A percentile compares a stretch with the other conserved stretches of the same genome.
phyloP scores from a whole-genome alignment of 805 yeast species.

The Phaffomyces antillensis region DNA sequence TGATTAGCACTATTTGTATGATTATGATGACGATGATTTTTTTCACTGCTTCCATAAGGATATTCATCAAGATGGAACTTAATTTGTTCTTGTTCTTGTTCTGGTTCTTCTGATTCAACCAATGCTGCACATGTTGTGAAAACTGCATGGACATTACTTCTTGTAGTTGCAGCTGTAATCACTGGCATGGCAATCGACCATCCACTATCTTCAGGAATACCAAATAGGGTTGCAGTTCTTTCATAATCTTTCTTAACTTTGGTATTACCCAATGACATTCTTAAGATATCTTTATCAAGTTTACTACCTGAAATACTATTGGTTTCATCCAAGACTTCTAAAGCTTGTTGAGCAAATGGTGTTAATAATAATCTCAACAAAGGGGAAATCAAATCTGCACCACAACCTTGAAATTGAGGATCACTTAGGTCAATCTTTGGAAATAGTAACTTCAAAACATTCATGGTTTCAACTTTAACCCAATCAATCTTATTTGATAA shows the following conservation, averaged over 20 bases:
- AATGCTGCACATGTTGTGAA: slow-evolving; percentile 67
- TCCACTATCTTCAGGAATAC: slow-evolving; percentile 91
- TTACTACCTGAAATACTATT: slow-evolving; percentile 82
- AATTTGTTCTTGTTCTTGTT: slow-evolving; percentile 29
- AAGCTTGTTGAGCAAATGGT: slow-evolving; percentile 81
- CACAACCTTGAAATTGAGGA: slow-evolving; percentile 80
- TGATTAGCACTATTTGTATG: slow-evolving; percentile 7
- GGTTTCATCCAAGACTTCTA: slow-evolving; percentile 84
- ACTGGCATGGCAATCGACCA: slow-evolving; percentile 98
- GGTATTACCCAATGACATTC: slow-evolving; percentile 85
- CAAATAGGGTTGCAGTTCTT: slow-evolving; percentile 82
- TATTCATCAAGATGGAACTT: slow-evolving; percentile 57
- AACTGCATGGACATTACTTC: slow-evolving; percentile 93
- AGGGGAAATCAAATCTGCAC: slow-evolving; percentile 93
- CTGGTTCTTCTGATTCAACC: slow-evolving; percentile 25
- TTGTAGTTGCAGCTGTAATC: slow-evolving; percentile 76
- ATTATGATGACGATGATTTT: slow-evolving; percentile 4
- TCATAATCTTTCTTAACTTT: slow-evolving; percentile 76
- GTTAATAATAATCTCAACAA: slow-evolving; percentile 71
- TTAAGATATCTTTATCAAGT: slow-evolving; percentile 81
- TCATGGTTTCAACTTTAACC: slow-evolving; percentile 78
- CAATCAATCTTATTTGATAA: slow-evolving; percentile 70
- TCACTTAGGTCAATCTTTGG: slow-evolving; percentile 71
- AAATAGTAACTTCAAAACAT: slow-evolving; percentile 62
- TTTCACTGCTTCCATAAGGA: slow-evolving; percentile 26